Base-by-base conservation (phyloP, 1,139 yeast species). In the Hanseniaspora uvarum region DNA sequence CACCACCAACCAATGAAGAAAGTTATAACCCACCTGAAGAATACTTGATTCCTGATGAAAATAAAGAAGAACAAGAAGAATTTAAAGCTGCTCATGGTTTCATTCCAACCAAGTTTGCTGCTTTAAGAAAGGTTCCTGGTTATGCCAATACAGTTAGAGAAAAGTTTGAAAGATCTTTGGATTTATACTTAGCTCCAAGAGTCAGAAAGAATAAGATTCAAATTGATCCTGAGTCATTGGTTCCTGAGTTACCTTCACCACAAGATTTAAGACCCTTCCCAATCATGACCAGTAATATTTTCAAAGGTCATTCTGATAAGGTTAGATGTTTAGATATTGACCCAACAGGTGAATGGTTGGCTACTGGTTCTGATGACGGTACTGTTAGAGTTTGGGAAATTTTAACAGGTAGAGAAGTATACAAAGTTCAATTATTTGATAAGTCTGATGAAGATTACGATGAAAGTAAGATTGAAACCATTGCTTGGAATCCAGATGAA, bases 261-360 rank as follows among this genome's bases (percentile, higher is more conserved):
- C 83, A 87, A 70, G 98, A 92, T 68, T 76, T 92, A 63, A 80
- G 95, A 68, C 99, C 99, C n/a, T 92, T 94, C 81, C 99, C 99
- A 46, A 86, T 88, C 65, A 80, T 82, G 66, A 82, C 94, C 62
- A 84, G 96, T 4, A 88, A 95, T 3, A 70, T 81, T 2, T 92
- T 80, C 68, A 75, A 75, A 58, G 98, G 98, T 33, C 98, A 92
- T 66, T 71, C 72, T 44, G 95, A 84, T 50, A 83, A 83, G 63
- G 82, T 94, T 53, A 81, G 98, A 68, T 75, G 94, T 2, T 68
- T 92, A 43, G 79, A 92, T 12, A 77, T 89, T 52, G 95, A 92
- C 66, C 95, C 96, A 53, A 76, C 81, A 52, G 99, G 98, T 8
- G 75, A 85, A 62, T 92, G 95, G 92, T 73, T 92, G 59, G 98